Percentiles rank a stretch among this genome's conserved stretches.
phyloP scores from a whole-genome alignment of 2,329 filamentous ascomycete genomes.

The Coniochaeta sp. region DNA sequence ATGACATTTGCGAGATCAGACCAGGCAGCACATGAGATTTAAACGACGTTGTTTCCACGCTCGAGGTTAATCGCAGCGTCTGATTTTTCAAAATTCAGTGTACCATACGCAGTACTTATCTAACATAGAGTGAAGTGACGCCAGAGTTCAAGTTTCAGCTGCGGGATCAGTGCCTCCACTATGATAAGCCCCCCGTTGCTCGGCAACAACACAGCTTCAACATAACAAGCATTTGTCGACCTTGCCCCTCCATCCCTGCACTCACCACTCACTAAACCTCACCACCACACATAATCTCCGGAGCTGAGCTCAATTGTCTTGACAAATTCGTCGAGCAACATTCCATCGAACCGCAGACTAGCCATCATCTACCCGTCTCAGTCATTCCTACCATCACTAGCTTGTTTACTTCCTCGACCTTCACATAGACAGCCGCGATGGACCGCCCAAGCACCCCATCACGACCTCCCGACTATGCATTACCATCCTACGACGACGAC shows the following conservation, averaged over 20 bases:
- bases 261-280: not conserved
- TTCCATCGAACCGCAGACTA: not conserved
- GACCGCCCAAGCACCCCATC: constrained; percentile 42
- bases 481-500: constrained; percentile 50
- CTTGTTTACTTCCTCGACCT: not conserved
- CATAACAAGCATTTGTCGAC: not conserved
- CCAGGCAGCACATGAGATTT: too few species aligned
- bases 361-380: not conserved
- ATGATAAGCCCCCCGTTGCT: too few species aligned
- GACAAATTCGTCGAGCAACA: not conserved
- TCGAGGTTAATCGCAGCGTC: too few species aligned
- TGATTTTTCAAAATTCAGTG: too few species aligned
- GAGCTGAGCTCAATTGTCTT: not conserved
- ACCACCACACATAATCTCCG: not conserved
- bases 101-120: too few species aligned
- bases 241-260: not conserved
- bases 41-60: too few species aligned
- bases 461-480: constrained; percentile 49
- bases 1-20: too few species aligned
- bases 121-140: too few species aligned
- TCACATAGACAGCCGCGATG: constrained; percentile 26
- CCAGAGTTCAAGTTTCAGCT: not conserved
- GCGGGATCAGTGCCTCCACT: too few species aligned
- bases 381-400: not conserved
- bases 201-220: not conserved